Evolutionary conservation across 441 rosid species (phyloP).

Genomic region (Populus hybrid): DNA sequence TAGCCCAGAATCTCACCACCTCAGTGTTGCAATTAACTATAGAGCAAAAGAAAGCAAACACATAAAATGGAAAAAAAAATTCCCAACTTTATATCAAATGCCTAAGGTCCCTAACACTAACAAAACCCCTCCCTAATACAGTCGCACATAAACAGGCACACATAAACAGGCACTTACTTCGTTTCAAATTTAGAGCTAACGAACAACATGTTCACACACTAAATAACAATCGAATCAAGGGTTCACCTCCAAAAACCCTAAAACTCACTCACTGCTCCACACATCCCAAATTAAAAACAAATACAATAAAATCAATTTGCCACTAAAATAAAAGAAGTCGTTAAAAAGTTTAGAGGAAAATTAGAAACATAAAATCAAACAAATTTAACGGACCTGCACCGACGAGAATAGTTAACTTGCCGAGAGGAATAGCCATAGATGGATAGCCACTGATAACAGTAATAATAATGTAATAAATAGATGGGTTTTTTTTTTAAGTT

Average conservation of each 20-base stretch:
- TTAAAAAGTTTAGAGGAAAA: background rate
- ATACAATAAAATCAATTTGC: background rate
- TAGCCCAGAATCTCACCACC: background rate
- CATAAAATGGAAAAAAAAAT: background rate
- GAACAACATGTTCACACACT: background rate
- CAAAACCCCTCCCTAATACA: background rate
- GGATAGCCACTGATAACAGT: background rate
- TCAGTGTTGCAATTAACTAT: background rate
- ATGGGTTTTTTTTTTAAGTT: background rate
- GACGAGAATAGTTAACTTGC: constrained; percentile 75
- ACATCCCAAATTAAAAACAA: background rate
- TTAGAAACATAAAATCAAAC: background rate
- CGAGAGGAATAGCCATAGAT: constrained; percentile 70
- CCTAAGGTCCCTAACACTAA: background rate
- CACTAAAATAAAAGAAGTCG: background rate
- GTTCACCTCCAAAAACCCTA: background rate
- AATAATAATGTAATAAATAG: background rate
- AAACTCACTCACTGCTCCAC: background rate
- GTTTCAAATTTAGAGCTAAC: background rate
- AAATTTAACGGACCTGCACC: constrained; percentile 74
- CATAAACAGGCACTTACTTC: background rate
- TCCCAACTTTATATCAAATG: background rate
- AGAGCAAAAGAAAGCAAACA: background rate
- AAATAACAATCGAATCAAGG: background rate
- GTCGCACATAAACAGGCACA: background rate